Evolutionary conservation across 1,284 basidiomycete species (phyloP), one percentile per base, ranked within the genome.

Genomic region (Marasmius oreades): DNA sequence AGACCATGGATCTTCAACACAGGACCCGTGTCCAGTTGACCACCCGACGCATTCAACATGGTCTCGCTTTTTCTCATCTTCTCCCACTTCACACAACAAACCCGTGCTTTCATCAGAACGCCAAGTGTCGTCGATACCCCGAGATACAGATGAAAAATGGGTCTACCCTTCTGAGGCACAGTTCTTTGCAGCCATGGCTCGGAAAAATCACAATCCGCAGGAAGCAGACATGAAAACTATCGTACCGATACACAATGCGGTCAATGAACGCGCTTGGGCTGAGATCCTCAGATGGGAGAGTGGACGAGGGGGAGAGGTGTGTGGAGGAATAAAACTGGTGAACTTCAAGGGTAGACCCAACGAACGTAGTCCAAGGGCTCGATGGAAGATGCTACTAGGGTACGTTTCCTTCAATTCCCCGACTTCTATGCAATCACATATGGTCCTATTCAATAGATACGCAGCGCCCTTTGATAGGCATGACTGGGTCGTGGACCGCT

Each of bases 241-340:
- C 64, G 95, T 99, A 6, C 96, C 96, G 6, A 99, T 99, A 57
- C 96, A 99, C 73, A 99, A 99, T 68, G 96, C 96, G 31, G 97
- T 99, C 58, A 99, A 99, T 68, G 97, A 99, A 73, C 87, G 91
- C 59, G 93, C 95, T 3, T 99, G 96, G 96, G 75, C 78, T 50
- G 89, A 97, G 70, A 82, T 99, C 50, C 72, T 95, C 68, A 84
- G 84, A 60, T 99, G 96, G 96, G 96, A 99, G 71, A 72, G 75
- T 8, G 85, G 88, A 2, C 78, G 84, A 66, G 92, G 92, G 22
- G 86, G 86, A 10, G 89, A 90, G 55, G 77, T 73, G 52, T 96
- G 94, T 69, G 93, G 93, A 20, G 93, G 93, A 4, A 74, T 89
- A 47, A 88, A 85, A 73, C 79, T 95, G 22, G 85, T 95, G 57